Evolutionary conservation across 495 filamentous ascomycete species (phyloP), one percentile per base, ranked within the genome.

Genomic region (Hypomontagnella submonticulosa): DNA sequence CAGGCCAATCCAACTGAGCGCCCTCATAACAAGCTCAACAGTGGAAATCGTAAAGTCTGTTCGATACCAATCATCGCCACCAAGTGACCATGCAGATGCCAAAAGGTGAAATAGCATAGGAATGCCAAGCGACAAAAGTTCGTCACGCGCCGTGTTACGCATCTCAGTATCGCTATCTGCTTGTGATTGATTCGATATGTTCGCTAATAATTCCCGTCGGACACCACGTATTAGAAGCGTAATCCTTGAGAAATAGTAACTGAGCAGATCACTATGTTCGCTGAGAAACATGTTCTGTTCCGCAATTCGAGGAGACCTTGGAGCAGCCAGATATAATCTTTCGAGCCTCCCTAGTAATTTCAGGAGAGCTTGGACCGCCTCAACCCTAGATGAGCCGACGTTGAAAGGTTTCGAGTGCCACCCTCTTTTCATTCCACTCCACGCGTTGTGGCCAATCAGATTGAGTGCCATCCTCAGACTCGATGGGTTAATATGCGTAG

Each of bases 81-180:
- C 71, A 50, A 73, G 20, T 7, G 18, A 37, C 69, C 69, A 71
- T 11, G 38, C 57, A 37, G 51, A 62, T 34, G 59, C 59, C 5
- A 73, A 47, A 37, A 70, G 48, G 20, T 70, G 69, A 18, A 67
- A 42, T 8, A 71, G 27, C 71, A 69, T 73, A 33, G 71, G 71
- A 3, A 73, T 64, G 4, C 57, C 67, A 49, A 23, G 48, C 19
- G 41, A 63, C n/a, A 36, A 16, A 44, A 71, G 42, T 44, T 56
- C 63, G 34, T 50, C 7, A 8, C 40, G 30, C 34, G 63, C 42
- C 41, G 52, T 34, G 27, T 62, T 37, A 33, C 47, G 66, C 19
- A 40, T 53, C 10, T 61, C 37, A 5, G 34, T 18, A 9, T 65
- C 63, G 16, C 3, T 18, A 6, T 71, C 40, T 33, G 13, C 11